phyloP scores from a whole-genome alignment of 169 alveolate genomes.

The Neospora caninum region DNA sequence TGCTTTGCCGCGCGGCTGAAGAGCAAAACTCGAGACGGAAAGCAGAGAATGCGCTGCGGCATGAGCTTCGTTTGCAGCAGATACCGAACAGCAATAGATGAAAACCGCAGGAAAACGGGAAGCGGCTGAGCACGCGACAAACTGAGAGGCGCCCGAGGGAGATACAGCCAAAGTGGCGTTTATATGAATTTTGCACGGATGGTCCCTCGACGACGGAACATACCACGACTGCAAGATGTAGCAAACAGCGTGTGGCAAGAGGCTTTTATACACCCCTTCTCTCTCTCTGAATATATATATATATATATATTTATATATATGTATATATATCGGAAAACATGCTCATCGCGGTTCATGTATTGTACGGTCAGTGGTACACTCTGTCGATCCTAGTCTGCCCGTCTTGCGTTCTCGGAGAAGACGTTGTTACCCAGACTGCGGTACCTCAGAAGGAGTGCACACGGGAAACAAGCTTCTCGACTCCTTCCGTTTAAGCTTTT shows the following conservation, averaged over 20 bases:
- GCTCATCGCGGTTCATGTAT: neutral
- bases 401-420: neutral
- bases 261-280: neutral
- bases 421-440: neutral
- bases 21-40: neutral
- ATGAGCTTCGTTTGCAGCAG: neutral
- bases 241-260: no score
- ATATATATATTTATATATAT: neutral
- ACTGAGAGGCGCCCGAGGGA: no score
- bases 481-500: no score
- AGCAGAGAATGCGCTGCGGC: neutral
- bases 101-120: neutral
- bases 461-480: no score
- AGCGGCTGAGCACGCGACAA: no score
- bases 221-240: no score
- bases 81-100: neutral
- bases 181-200: no score
- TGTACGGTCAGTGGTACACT: no score
- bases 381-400: neutral
- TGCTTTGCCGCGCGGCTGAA: constrained; percentile 20
- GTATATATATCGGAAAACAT: neutral
- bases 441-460: neutral
- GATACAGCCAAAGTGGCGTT: no score
- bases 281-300: neutral
- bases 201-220: no score